Percentiles rank a stretch among this genome's conserved stretches.
Evolutionary conservation across 169 alveolate species (phyloP).

Genomic region (Plasmodium knowlesi): DNA sequence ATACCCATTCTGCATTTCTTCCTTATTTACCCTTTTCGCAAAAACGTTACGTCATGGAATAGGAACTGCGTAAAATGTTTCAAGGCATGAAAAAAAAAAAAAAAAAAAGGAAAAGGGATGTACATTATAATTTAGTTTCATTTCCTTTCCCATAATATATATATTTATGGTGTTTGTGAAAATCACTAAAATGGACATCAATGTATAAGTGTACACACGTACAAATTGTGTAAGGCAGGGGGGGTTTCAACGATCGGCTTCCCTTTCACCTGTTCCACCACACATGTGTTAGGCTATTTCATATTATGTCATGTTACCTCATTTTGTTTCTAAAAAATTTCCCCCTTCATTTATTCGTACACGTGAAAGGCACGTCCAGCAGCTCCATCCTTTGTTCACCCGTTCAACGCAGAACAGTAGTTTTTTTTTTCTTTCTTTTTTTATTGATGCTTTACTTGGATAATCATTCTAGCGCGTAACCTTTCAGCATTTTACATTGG

Average conservation of each 20-base stretch:
- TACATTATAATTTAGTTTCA: not conserved
- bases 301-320: not conserved
- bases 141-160: not conserved
- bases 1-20: not conserved
- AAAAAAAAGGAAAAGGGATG: not conserved
- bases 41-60: not conserved
- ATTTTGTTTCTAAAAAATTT: not conserved
- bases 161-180: not conserved
- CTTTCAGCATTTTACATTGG: not conserved
- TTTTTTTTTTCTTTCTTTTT: not conserved
- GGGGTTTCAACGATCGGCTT: not conserved
- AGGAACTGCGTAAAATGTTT: not conserved
- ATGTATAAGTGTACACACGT: not conserved
- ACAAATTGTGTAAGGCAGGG: not conserved
- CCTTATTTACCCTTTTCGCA: not conserved
- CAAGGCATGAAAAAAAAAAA: not conserved
- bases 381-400: not conserved
- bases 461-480: not conserved
- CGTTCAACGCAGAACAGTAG: not conserved
- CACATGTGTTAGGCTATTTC: not conserved
- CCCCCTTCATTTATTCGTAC: not conserved
- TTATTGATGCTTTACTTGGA: not conserved
- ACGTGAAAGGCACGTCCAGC: not conserved
- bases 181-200: not conserved
- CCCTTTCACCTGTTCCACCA: not conserved